A percentile compares a stretch with the other conserved stretches of the same genome.
Evolutionary conservation across 331 rosid species (phyloP).

Genomic region (Acacia pycnantha): DNA sequence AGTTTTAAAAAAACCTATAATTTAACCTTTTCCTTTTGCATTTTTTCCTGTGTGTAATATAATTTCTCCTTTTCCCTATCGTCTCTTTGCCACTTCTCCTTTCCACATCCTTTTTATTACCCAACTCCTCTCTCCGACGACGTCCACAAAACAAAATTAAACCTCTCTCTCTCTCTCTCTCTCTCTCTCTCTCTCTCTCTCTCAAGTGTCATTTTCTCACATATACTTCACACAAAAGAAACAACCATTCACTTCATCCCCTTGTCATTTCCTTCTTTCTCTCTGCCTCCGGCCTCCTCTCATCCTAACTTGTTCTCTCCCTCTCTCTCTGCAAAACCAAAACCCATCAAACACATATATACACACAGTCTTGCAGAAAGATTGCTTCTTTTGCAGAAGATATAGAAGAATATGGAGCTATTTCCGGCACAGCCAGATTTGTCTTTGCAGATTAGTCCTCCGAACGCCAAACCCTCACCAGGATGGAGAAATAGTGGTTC

Average conservation of each 20-base stretch:
- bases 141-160: conserved; percentile 63
- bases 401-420: conserved; percentile 55
- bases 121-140: conserved; percentile 46
- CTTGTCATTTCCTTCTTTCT: conserved; percentile 57
- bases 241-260: conserved; percentile 96
- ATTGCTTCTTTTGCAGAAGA: background rate
- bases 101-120: conserved; percentile 39
- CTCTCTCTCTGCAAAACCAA: conserved; percentile 29
- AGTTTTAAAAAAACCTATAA: conserved; percentile 33
- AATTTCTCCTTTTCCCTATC: background rate
- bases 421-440: conserved; percentile 99
- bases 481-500: conserved; percentile 56
- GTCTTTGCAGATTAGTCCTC: conserved; percentile 96
- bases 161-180: conserved; percentile 27
- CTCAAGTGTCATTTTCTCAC: conserved; percentile 99
- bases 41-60: background rate
- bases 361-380: background rate
- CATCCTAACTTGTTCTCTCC: background rate
- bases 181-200: no score
- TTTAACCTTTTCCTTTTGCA: conserved; percentile 35
- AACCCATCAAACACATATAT: background rate
- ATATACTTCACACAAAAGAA: conserved; percentile 97
- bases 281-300: conserved; percentile 38
- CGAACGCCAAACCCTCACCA: conserved; percentile 62
- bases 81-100: conserved; percentile 26